Percentiles rank a stretch among this genome's conserved stretches.
phyloP scores from a whole-genome alignment of 164 flowering plant species.

The Buxus sempervirens region DNA sequence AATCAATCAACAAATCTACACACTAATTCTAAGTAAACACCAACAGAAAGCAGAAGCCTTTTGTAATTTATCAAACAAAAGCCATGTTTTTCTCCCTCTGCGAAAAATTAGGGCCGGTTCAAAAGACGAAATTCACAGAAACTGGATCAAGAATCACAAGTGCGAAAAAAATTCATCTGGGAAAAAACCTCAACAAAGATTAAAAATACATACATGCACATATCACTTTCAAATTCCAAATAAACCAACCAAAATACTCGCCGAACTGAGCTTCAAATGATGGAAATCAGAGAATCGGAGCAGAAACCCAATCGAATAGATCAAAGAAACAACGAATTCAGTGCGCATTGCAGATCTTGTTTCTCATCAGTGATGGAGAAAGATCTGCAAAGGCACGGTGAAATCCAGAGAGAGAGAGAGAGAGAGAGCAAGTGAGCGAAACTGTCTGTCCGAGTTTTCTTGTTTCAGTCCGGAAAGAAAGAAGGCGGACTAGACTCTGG shows the following conservation, averaged over 20 bases:
- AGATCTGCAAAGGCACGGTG: background rate
- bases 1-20: no score
- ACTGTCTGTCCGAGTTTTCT: constrained; percentile 27
- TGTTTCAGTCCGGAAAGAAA: constrained; percentile 17
- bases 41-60: background rate
- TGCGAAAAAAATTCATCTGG: background rate
- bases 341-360: constrained; percentile 24
- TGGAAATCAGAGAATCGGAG: background rate
- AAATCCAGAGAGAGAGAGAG: no score
- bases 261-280: constrained; percentile 23
- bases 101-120: background rate
- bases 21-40: background rate
- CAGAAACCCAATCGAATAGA: background rate
- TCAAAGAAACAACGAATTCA: background rate
- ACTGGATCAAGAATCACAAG: no score
- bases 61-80: no score
- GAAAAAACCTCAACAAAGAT: background rate
- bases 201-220: constrained; percentile 2
- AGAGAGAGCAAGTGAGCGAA: constrained; percentile 8
- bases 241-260: constrained; percentile 16
- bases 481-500: constrained; percentile 24
- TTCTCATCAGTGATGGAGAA: background rate
- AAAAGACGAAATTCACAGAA: background rate
- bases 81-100: background rate
- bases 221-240: background rate